Evolutionary conservation across 2,329 filamentous ascomycete genomes (phyloP), one percentile per base, ranked within the genome.

Genomic region (Plectosphaerella sp.): DNA sequence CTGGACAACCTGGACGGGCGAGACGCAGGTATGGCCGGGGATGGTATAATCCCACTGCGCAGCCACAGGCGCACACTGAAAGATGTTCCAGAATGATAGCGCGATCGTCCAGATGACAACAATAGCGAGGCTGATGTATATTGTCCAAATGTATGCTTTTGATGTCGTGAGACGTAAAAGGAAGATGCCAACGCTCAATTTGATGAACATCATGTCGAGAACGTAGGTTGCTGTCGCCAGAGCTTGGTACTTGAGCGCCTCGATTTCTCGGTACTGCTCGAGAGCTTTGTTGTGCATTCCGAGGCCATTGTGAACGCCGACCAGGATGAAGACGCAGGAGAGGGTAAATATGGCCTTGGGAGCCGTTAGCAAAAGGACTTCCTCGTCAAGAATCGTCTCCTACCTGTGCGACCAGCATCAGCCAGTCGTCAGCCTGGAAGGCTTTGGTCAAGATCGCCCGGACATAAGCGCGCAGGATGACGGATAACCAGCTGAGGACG

Each of bases 1-100:
- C 24, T 67, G 66, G 39, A 80, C 70, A 39, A 80, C 65, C 50
- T 73, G 66, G 20, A 71, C 62, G 7, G 68, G 62, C 9, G 65
- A 65, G n/a, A 75, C 76, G 54, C 78, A 80, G 20, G 61, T 63
- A 3, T 72, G 67, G 8, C 59, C 57, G 0, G 67, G 61, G 14
- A 82, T 73, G 16, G 73, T 72, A 56, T 74, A 77, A 54, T 79
- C 77, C 79, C 78, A 82, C 52, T 79, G 76, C 18, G 73, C 75
- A 42, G 70, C 60, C 22, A 80, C 69, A 1, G 78, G 78, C 16
- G 58, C 70, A 59, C 78, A 80, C 58, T 81, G 76, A 54, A 78
- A 75, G 6, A 77, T 58, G 50, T 80, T 72, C 75, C 75, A 81
- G 57, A 80, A 72, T 61, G 80, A 78, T 49, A 78, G 69, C 12